Evolutionary conservation across 2,329 filamentous ascomycete genomes (phyloP), one percentile per base, ranked within the genome.

Genomic region (Chlorencoelia australis): DNA sequence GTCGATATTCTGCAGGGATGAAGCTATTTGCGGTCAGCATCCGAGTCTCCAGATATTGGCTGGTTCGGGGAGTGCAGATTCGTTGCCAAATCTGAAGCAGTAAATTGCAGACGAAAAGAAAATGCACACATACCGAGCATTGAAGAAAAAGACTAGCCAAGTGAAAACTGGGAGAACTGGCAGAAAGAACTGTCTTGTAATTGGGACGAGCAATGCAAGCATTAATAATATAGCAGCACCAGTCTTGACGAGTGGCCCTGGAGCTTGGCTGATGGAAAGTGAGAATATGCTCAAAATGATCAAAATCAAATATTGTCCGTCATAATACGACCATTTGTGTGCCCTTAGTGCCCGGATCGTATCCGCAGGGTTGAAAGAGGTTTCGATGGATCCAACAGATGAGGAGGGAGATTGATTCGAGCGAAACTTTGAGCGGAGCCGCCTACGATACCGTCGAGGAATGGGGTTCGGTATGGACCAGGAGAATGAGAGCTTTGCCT

Each of bases 101-200:
- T 13, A 30, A 22, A 24, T 20, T 28, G 11, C n/a, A 24, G 7
- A n/a, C 2, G 25, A 11, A 15, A 27, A 7, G 21, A 19, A 17
- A 29, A 16, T 17, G 4, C 15, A 33, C 16, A 74, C 85, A 67
- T 76, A 94, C 86, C 89, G 45, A 41, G 46, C 43, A 47, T 53
- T 46, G 37, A 91, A 94, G 65, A 94, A 95, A 59, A 94, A 85
- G 32, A 95, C 66, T 26, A 95, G 68, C 75, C 88, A 96, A 16
- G 78, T 79, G 59, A 84, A 80, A 46, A 94, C 85, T 5, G 85
- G 81, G 41, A 91, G 68, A 35, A 87, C 87, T 7, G 89, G 88
- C 27, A 94, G 68, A 57, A 94, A 86, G 60, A 95, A 94, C 59
- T 96, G 89, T 46, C 85, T 73, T 3, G 88, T 93, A 33, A 85